Base-by-base conservation (phyloP, 108 stramenopile genomes). In the Conticribra guillardii region DNA sequence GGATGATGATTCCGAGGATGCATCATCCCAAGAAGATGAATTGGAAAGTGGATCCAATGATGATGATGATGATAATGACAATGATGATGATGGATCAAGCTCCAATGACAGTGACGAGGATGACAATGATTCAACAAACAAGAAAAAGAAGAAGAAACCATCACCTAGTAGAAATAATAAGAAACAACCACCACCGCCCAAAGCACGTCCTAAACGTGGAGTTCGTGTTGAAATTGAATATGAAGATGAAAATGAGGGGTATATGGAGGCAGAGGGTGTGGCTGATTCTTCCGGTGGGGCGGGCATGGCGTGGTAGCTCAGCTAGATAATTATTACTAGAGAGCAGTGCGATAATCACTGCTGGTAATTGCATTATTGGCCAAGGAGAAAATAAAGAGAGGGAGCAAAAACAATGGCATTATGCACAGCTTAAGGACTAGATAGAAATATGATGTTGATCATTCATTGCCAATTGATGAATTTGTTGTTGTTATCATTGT, bases 181-280 rank as follows among this genome's bases (percentile, higher is more conserved):
- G 45, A 51, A 73, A 21, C 62, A 68, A 53, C 41, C 53, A 60
- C 59, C 59, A 29, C 19, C 57, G n/a, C 22, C 46, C 57, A 59
- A 48, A 31, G 60, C 59, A 0, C 57, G 46, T 21, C 60, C 53
- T 22, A 57, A 47, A 47, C 69, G 79, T 33, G 91, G 88, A 34
- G 74, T 83, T 32, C 82, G 88, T 24, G 74, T 93, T 31, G 89
- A 93, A 54, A 90, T 90, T 69, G 92, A 93, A 85, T 89, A 90
- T 58, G 92, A 93, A 73, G 92, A 93, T 74, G 92, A 89, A 68
- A 82, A 87, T 49, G 92, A 90, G 33, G 87, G 46, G 2, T 24
- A 34, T 15, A 21, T 64, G 30, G 71, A 72, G 16, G 41, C 32
- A 31, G 70, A 71, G 57, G 62, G 69, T 18, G 30, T 31, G 8